Evolutionary conservation across 2,329 filamentous ascomycete genomes (phyloP), one percentile per base, ranked within the genome.

Genomic region (Pseudogymnoascus sp.): DNA sequence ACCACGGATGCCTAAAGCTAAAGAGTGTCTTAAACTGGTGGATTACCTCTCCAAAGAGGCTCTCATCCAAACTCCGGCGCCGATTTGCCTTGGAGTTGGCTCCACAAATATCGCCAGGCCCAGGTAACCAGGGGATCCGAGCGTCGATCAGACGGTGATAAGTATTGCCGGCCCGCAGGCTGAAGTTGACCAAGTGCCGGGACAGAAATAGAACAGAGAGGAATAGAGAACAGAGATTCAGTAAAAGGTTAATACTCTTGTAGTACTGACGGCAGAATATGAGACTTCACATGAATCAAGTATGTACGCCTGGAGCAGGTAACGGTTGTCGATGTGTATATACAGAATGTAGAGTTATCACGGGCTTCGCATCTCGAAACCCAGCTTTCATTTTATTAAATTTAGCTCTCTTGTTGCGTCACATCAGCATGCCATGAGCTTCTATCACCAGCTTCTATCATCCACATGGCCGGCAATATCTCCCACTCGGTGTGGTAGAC

Each of bases 71-170:
- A 33, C 50, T 56, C 26, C 11, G 16, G n/a, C 33, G 50, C 50
- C 29, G 11, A 29, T 56, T 56, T 56, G 50, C 50, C 50, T 56
- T 56, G 50, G 50, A 33, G 10, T 56, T 33, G 29, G 50, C 50
- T 33, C 50, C 50, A 56, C 50, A 56, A 56, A 56, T 56, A 56
- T 56, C 29, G 10, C 50, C 50, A 56, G 50, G 50, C 50, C 24
- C 44, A 56, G 50, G 50, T 56, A 56, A 33, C 29, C 26, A 56
- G 47, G 47, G 47, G 47, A 56, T 56, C 47, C 47, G 29, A 56
- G 50, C 50, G 50, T 56, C n/a, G 10, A 56, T 56, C n/a, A 33
- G 13, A 5, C 50, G 50, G 50, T 33, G 50, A 13, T 33, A 33
- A 56, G 50, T 56, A 56, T 56, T 13, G 10, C 50, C 50, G 50